Evolutionary conservation across 1,284 basidiomycete genomes (phyloP), one percentile per base, ranked within the genome.

Genomic region (Xerocomus nothofagi): DNA sequence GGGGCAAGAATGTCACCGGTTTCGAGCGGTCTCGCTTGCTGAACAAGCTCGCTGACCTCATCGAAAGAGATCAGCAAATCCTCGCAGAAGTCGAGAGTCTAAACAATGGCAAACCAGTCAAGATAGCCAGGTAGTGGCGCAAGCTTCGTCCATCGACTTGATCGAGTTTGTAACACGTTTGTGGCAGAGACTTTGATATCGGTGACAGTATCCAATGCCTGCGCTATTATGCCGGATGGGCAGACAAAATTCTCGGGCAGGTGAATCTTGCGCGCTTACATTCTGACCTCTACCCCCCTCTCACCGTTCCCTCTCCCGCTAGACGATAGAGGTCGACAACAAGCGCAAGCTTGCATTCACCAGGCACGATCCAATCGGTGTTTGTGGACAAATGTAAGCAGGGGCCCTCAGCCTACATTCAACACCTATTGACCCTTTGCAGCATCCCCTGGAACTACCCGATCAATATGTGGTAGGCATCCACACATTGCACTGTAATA

Each of bases 391-490:
- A 65, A 93, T 94, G 88, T 90, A 63, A 58, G 80, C 70, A 31
- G 23, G 46, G 55, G 34, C 56, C 50, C 23, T 31, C 53, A 20
- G 17, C 29, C 42, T 44, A 36, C 39, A 26, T 54, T 40, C 8
- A 17, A 44, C 54, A 27, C 42, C 31, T 43, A 40, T 44, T 51
- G 15, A 54, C 45, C 26, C 24, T 47, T 33, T 54, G 33, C 50
- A 91, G 89, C 59, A 91, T 93, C 56, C 90, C 90, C 11, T 92
- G 88, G 89, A 94, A 95, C 72, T 95, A 93, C 68, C 93, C 92
- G 14, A 88, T 96, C 66, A 82, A 82, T 59, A 94, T 95, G 91
- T 91, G 90, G 86, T 85, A 68, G 23, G 61, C 24, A 15, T 39
- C 24, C 31, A 33, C 43, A 24, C 44, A 49, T 54, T 42, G 52